These are phyloP conservation scores for Escovopsis sp. DNA, from an alignment of 2,329 filamentous ascomycete genomes.

Conservation along the genomic window DNA sequence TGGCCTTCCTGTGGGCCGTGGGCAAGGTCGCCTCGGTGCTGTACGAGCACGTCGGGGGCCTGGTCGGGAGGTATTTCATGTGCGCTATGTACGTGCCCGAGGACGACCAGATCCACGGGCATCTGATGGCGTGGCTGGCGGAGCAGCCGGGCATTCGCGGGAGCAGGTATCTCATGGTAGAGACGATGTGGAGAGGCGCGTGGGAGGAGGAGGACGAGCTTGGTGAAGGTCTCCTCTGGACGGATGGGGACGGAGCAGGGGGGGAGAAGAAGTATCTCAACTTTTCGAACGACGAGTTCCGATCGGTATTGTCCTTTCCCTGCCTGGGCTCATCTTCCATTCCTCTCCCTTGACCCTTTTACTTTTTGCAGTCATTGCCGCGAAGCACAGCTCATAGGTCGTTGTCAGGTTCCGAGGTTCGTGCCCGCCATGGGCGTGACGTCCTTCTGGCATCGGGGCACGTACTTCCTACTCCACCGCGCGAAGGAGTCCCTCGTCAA, in stretches of 20 bases:
- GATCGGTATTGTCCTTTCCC: constrained; percentile 21
- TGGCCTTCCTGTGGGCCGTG: constrained; percentile 32
- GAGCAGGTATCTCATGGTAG: constrained; percentile 37
- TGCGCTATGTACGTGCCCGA: constrained; percentile 36
- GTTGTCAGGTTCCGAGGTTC: constrained; percentile 30
- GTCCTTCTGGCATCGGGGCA: constrained; percentile 37
- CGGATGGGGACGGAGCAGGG: constrained; percentile 22
- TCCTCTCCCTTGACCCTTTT: not conserved
- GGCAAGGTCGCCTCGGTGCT: constrained; percentile 21
- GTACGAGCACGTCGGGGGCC: constrained; percentile 16
- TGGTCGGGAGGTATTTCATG: constrained; percentile 32
- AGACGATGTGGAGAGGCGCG: constrained; percentile 37
- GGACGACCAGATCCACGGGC: constrained; percentile 40
- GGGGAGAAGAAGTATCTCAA: constrained; percentile 33
- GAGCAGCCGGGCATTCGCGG: constrained; percentile 34
- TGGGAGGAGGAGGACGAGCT: constrained; percentile 40
- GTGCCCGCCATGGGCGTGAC: constrained; percentile 38
- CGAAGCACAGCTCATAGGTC: constrained; percentile 1
- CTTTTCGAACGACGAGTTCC: constrained; percentile 42
- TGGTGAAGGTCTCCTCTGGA: constrained; percentile 21
- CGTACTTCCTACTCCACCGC: constrained; percentile 32
- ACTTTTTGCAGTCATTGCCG: not conserved
- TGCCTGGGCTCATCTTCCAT: no score
- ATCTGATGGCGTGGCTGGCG: constrained; percentile 44
- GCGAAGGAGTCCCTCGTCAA: constrained; percentile 27